Evolutionary conservation across 1,284 basidiomycete genomes (phyloP).

Genomic region (Microbotryum silenes-acaulis): DNA sequence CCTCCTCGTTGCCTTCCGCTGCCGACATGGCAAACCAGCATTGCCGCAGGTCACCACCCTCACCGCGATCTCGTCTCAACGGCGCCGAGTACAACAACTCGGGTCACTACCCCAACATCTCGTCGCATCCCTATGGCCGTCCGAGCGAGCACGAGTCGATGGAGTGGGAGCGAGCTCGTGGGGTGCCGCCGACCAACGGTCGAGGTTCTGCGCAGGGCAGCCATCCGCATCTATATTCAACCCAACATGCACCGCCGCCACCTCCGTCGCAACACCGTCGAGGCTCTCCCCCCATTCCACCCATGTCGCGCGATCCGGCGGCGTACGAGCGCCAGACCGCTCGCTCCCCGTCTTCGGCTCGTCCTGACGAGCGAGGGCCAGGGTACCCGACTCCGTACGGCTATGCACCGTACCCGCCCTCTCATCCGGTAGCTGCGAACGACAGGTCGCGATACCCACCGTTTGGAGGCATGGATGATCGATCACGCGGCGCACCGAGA

Average conservation of each 20-base stretch:
- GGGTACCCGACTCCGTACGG: constrained; percentile 9
- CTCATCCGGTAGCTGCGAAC: too few species aligned
- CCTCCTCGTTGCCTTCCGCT: constrained; percentile 10
- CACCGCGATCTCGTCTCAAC: constrained; percentile 16
- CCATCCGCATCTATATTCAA: background rate
- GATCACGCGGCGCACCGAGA: too few species aligned
- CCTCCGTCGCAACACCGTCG: constrained; percentile 4
- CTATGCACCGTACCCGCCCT: constrained; percentile 1
- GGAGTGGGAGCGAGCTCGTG: constrained; percentile 22
- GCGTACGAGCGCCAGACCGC: constrained; percentile 4
- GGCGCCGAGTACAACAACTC: background rate
- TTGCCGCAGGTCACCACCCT: constrained; percentile 18
- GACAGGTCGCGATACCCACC: background rate
- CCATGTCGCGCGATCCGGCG: background rate
- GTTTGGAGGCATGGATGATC: background rate
- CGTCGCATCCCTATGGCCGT: constrained; percentile 7
- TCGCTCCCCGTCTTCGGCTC: constrained; percentile 4
- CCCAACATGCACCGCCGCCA: background rate
- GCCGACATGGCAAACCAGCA: constrained; percentile 2
- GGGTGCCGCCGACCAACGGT: constrained; percentile 1
- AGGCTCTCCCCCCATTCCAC: constrained; percentile 8
- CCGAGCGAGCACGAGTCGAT: constrained; percentile 7
- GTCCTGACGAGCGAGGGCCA: constrained; percentile 1
- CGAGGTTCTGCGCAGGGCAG: background rate
- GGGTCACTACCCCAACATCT: constrained; percentile 8